Evolutionary conservation across 1,139 yeast genomes (phyloP).

Genomic region (Magnusiomyces ingens): DNA sequence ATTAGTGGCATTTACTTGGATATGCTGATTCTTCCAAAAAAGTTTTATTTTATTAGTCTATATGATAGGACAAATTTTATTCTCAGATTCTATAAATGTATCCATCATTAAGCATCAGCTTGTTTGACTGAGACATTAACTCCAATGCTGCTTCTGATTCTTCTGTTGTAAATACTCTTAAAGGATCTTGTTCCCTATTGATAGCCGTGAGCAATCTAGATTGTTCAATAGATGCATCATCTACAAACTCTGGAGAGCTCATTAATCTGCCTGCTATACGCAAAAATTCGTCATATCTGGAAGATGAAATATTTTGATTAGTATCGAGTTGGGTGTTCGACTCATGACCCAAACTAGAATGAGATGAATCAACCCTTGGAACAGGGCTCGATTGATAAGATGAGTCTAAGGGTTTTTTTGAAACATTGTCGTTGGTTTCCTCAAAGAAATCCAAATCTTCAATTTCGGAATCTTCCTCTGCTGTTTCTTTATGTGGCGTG

Average conservation of each 20-base stretch:
- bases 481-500: constrained; percentile 22
- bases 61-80: too few relatives aligned
- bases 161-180: constrained; percentile 31
- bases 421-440: too few relatives aligned
- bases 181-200: constrained; percentile 31
- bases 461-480: constrained; percentile 7
- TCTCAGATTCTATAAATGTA: constrained; percentile 22
- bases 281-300: constrained; percentile 29
- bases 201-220: constrained; percentile 18
- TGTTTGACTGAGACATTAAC: constrained; percentile 33
- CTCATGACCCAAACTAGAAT: background rate
- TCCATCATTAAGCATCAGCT: constrained; percentile 29
- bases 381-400: background rate
- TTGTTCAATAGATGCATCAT: constrained; percentile 23
- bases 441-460: background rate
- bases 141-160: constrained; percentile 35
- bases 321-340: background rate
- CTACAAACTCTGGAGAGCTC: constrained; percentile 27
- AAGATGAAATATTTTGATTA: constrained; percentile 26
- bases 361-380: background rate
- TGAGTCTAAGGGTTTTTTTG: background rate
- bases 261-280: constrained; percentile 32
- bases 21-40: too few relatives aligned
- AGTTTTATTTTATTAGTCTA: too few relatives aligned
- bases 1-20: too few relatives aligned